Base-by-base conservation (phyloP, 225 moss, liverwort and hornwort genomes). In the Thuidium tamariscinum region DNA sequence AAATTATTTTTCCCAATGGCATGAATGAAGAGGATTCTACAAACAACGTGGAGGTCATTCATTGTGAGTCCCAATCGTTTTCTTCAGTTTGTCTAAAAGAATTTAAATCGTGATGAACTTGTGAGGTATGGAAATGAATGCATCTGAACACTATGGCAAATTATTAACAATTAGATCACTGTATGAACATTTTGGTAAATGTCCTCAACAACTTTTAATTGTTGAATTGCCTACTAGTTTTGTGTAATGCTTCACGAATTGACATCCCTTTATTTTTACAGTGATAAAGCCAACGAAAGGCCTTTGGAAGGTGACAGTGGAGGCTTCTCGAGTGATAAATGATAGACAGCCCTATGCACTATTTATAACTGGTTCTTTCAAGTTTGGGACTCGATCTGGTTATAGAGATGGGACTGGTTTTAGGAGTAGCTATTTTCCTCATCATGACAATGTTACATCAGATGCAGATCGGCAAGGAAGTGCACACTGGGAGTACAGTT, bases 1-100 rank as follows among this genome's bases (percentile, higher is more conserved):
- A 73, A 56, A 82, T 21, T 21, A n/a, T 92, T 56, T 89, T 86
- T 32, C 90, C 95, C 20, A 95, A 95, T 83, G 88, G 90, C 67
- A 64, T 88, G 67, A 32, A 82, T 34, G 54, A 82, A 25, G 88
- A 81, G 49, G 95, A 95, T 71, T 87, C 77, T 22, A 78, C 84
- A 37, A 95, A 95, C 54, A 95, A 93, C n/a, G 93, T 94, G 79
- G 95, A 95, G 84, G 90, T 92, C 56, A 90, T 94, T 84, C 89
- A 89, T 86, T 91, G 95, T 95, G 83, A 89, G 83, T 13, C 27
- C 48, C 22, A 32, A 17, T 77, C 15, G 4, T 34, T n/a, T 32
- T 32, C 42, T 66, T 64, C 37, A 13, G 5, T 60, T 77, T 42
- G 63, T 34, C 42, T 30, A n/a, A 17, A 27, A 39, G 21, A 25